A percentile compares a stretch with the other conserved stretches of the same genome.
phyloP scores from a whole-genome alignment of 495 filamentous ascomycete genomes.

The Cryomyces minteri region DNA sequence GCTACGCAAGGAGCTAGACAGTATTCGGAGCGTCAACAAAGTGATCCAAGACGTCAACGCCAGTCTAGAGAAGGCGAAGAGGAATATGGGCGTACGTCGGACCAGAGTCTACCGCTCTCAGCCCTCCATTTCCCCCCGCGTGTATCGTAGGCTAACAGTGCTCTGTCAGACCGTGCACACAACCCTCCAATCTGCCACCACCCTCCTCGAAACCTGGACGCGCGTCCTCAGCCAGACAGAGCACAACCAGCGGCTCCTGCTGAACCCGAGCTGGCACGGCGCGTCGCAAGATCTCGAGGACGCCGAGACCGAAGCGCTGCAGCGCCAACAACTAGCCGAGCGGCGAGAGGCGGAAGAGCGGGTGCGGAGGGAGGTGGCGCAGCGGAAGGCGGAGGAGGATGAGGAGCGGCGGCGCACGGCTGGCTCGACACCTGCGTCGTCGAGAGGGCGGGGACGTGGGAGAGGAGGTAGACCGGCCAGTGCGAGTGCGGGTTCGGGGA shows the following conservation, averaged over 20 bases:
- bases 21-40: constrained; percentile 66
- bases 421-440: constrained; percentile 15
- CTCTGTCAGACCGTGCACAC: constrained; percentile 57
- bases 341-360: constrained; percentile 57
- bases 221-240: constrained; percentile 91
- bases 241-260: constrained; percentile 83
- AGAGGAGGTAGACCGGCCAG: constrained; percentile 26
- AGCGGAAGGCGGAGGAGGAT: constrained; percentile 52
- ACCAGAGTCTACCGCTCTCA: neutral
- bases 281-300: constrained; percentile 68
- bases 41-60: constrained; percentile 70
- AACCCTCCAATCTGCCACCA: constrained; percentile 76
- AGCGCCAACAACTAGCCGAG: constrained; percentile 55
- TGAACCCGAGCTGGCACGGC: constrained; percentile 80
- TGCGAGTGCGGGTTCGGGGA: constrained; percentile 17
- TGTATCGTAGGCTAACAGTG: neutral
- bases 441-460: constrained; percentile 14
- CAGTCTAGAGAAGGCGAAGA: constrained; percentile 61
- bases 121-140: neutral
- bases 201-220: constrained; percentile 90
- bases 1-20: constrained; percentile 60
- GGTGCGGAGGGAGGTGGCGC: constrained; percentile 51
- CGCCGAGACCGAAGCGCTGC: constrained; percentile 54
- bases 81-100: constrained; percentile 68
- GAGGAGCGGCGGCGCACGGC: constrained; percentile 34